Conservation (phyloP, 257 asterid genomes). For the Scutellaria galericulata region DNA sequence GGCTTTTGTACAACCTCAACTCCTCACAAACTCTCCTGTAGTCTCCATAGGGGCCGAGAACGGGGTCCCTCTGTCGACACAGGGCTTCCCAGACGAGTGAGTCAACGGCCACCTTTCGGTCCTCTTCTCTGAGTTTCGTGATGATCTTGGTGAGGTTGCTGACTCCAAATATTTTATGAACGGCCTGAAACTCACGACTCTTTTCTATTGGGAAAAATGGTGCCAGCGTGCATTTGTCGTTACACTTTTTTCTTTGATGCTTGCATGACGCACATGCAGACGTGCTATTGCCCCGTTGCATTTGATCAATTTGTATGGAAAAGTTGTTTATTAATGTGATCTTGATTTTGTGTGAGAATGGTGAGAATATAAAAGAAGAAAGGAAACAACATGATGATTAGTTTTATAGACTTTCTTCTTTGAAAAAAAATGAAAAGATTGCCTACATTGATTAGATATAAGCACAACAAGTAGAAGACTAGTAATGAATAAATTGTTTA, state of each 20-base stretch:
- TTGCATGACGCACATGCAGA: conserved; percentile 97
- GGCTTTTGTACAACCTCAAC: conserved; percentile 56
- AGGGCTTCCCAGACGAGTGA: conserved; percentile 87
- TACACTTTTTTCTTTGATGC: conserved; percentile 90
- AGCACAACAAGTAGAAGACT: conserved; percentile 39
- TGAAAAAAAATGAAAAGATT: conserved; percentile 55
- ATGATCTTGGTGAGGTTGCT: conserved; percentile 71
- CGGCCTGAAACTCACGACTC: conserved; percentile 71
- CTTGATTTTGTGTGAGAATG: conserved; percentile 15
- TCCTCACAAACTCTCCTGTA: conserved; percentile 64
- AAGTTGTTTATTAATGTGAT: not conserved
- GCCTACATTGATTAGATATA: conserved; percentile 37
- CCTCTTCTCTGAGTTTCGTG: conserved; percentile 52
- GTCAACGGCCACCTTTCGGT: conserved; percentile 58
- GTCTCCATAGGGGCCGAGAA: conserved; percentile 70
- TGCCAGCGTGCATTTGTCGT: conserved; percentile 70
- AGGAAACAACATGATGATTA: not conserved
- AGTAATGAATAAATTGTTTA: conserved; percentile 38
- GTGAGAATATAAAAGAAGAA: conserved; percentile 28
- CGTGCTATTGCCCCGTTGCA: conserved; percentile 47
- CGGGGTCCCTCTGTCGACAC: conserved; percentile 65
- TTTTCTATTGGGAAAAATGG: conserved; percentile 68
- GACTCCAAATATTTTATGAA: conserved; percentile 81
- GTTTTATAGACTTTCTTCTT: conserved; percentile 23
- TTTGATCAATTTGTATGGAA: not conserved